Base-by-base conservation (phyloP, 441 rosid species). In the Bocquillonia castaneifolia region DNA sequence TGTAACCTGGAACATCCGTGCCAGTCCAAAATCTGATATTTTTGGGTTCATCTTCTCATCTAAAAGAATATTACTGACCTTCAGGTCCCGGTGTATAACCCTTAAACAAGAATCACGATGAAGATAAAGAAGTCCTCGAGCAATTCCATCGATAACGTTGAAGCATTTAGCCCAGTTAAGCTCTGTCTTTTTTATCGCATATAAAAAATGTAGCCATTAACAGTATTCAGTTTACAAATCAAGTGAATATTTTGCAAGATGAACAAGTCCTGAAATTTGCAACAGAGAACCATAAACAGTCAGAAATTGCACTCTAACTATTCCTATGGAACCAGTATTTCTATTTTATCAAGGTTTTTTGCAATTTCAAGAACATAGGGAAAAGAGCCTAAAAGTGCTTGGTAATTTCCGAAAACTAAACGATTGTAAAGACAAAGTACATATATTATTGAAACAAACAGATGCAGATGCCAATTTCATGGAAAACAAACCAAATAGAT, bases 11-110 rank as follows among this genome's bases (percentile, higher is more conserved):
- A 77, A 66, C 18, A 74, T 22, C 52, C 39, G 36, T 6, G 80
- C 77, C 67, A 74, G 18, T 23, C 78, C 77, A 25, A 77, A 73
- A 47, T 76, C 81, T 22, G 76, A 58, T 2, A 77, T 77, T 56
- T 77, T 77, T 3, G 73, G 76, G 7, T 52, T 63, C 73, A 74
- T 64, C 6, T 67, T 60, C 10, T 52, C 70, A 48, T 72, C 71
- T 9, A 60, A 39, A 12, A 72, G 67, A 47, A 72, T 66, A 1
- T 72, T 66, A 12, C 58, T 25, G 3, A 48, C 40, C 50, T 72
- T 72, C 12, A 72, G 37, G 45, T 66, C 71, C 0, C 71, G 18
- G 17, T 74, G 78, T 54, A 77, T 77, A 31, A 77, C 47, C 31
- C 60, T 50, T 22, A 77, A 62, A 7, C 60, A 25, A 26, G 77